phyloP scores from a whole-genome alignment of 805 yeast species.

The Pichia heedii region DNA sequence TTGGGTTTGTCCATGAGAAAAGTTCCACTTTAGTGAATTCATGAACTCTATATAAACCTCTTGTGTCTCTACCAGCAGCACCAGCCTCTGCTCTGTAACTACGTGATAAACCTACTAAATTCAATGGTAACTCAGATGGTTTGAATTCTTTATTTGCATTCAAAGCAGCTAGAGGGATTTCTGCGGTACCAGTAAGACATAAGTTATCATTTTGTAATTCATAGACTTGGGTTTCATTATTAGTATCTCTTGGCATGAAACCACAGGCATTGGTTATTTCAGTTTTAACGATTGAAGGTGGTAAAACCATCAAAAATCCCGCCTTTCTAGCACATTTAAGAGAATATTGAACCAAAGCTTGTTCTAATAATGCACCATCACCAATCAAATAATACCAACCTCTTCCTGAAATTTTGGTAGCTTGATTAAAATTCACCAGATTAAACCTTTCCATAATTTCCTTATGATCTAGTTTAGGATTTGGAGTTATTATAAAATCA shows the following conservation, averaged over 20 bases:
- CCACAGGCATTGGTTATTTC: constrained; percentile 87
- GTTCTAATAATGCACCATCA: constrained; percentile 83
- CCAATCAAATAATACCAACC: constrained; percentile 82
- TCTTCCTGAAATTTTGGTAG: constrained; percentile 69
- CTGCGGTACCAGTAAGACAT: constrained; percentile 90
- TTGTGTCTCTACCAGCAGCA: constrained; percentile 86
- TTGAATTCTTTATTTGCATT: constrained; percentile 38
- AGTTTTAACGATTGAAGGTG: constrained; percentile 78
- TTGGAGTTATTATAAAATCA: background rate
- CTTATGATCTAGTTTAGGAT: constrained; percentile 46
- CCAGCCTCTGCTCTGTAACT: constrained; percentile 96
- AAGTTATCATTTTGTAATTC: constrained; percentile 38
- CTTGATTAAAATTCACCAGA: constrained; percentile 60
- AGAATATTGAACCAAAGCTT: constrained; percentile 79
- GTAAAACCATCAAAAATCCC: constrained; percentile 65
- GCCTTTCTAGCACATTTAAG: constrained; percentile 50
- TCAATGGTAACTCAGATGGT: constrained; percentile 38
- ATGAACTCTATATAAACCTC: constrained; percentile 89
- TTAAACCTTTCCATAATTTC: constrained; percentile 59
- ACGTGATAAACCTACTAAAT: constrained; percentile 72
- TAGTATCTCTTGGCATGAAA: constrained; percentile 84
- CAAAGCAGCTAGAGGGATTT: constrained; percentile 83
- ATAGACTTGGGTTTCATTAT: constrained; percentile 80
- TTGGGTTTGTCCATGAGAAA: constrained; percentile 58
- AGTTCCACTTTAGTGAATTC: constrained; percentile 94